These are phyloP conservation scores for Rhamnella rubrinervis DNA, from an alignment of 331 rosid genomes.

Conservation along the genomic window DNA sequence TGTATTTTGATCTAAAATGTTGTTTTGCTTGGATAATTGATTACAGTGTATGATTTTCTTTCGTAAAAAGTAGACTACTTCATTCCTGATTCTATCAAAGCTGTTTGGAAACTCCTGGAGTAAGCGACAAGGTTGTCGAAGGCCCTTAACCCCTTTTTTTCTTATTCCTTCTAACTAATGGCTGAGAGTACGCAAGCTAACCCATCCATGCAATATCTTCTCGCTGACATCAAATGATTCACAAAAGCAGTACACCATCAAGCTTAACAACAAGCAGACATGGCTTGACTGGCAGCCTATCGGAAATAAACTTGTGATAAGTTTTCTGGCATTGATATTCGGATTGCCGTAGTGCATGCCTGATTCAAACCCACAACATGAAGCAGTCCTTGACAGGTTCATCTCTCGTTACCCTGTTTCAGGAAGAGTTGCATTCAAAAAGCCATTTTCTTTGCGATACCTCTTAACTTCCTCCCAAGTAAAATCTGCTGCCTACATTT, in stretches of 20 bases:
- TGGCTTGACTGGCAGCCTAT: constrained; percentile 48
- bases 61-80: no score
- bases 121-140: no score
- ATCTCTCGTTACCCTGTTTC: constrained; percentile 33
- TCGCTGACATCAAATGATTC: constrained; percentile 50
- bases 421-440: no score
- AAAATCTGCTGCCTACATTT: constrained; percentile 51
- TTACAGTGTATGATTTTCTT: no score
- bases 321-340: constrained; percentile 53
- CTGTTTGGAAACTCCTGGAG: no score
- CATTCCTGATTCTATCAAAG: no score
- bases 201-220: constrained; percentile 45
- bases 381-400: constrained; percentile 21
- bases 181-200: no score
- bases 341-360: constrained; percentile 51
- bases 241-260: constrained; percentile 46
- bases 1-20: no score
- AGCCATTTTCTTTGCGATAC: no score
- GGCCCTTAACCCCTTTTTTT: no score
- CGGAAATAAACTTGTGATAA: constrained; percentile 39
- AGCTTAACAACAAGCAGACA: constrained; percentile 69
- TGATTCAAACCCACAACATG: constrained; percentile 38
- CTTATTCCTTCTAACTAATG: no score
- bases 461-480: constrained; percentile 36
- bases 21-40: no score